Conservation (phyloP, 2,329 filamentous ascomycete species). For the Claviceps quebecensis region DNA sequence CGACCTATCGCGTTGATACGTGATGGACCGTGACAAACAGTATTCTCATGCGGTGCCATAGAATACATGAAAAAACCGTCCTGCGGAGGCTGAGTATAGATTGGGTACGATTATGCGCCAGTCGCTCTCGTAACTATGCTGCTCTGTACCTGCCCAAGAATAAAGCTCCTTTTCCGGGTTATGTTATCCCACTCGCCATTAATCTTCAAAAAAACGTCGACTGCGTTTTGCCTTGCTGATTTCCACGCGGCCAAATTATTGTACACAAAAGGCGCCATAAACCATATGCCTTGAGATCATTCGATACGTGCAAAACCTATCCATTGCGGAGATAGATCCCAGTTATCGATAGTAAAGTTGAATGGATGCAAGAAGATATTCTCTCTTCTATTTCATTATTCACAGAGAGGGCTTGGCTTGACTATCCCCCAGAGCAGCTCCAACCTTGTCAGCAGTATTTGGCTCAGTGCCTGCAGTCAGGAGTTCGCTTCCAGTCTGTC, state of each 20-base stretch:
- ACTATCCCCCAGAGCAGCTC: slow-evolving; percentile 32
- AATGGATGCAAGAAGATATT: neutral
- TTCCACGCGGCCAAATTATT: slow-evolving; percentile 1
- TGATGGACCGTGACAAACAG: slow-evolving; percentile 10
- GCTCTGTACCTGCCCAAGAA: slow-evolving; percentile 6
- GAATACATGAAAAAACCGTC: slow-evolving; percentile 14
- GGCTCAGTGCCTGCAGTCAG: slow-evolving; percentile 33
- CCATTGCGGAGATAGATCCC: neutral
- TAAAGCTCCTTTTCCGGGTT: neutral
- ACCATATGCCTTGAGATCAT: neutral
- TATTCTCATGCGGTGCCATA: slow-evolving; percentile 12
- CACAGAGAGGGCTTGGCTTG: slow-evolving; percentile 38
- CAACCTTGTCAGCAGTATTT: slow-evolving; percentile 35
- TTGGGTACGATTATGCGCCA: slow-evolving; percentile 7
- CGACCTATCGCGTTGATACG: slow-evolving; percentile 1
- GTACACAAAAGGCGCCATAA: slow-evolving; percentile 3
- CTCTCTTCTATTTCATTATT: slow-evolving; percentile 7
- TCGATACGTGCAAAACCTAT: neutral
- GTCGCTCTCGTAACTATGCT: slow-evolving; percentile 11
- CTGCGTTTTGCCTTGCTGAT: neutral
- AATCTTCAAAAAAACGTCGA: neutral
- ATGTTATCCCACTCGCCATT: neutral
- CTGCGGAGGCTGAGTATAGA: slow-evolving; percentile 16
- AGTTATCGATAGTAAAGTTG: neutral
- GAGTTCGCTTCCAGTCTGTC: slow-evolving; percentile 72